Conservation (phyloP, 1,284 basidiomycete species). For the Ustilago xerochloae region DNA sequence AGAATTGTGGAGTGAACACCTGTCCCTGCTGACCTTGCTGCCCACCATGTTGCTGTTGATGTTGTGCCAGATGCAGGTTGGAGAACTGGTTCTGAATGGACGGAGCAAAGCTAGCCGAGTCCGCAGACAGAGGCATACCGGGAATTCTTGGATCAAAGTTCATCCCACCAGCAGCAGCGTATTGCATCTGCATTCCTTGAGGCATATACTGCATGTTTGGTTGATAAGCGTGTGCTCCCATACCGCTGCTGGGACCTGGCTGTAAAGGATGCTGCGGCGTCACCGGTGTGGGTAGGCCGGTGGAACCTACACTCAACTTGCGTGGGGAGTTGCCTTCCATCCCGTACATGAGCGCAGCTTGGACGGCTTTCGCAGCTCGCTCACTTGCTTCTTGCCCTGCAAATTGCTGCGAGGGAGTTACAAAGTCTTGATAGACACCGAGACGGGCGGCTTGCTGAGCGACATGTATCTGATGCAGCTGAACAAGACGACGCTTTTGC, state of each 20-base stretch:
- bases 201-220: constrained; percentile 8
- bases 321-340: constrained; percentile 48
- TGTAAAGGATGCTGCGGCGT: constrained; percentile 49
- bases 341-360: constrained; percentile 53
- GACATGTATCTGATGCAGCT: constrained; percentile 50
- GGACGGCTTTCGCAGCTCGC: constrained; percentile 47
- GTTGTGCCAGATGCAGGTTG: constrained; percentile 33
- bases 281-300: constrained; percentile 43
- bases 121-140: constrained; percentile 39
- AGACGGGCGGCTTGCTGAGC: constrained; percentile 38
- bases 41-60: constrained; percentile 10
- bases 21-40: constrained; percentile 18
- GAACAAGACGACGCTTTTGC: constrained; percentile 34
- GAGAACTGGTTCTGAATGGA: constrained; percentile 46
- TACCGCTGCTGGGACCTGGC: constrained; percentile 23
- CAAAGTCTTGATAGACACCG: constrained; percentile 50
- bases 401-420: constrained; percentile 47
- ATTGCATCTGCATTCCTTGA: constrained; percentile 18
- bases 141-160: constrained; percentile 32
- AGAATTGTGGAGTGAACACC: constrained; percentile 38
- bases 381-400: constrained; percentile 48
- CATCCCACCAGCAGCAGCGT: background rate
- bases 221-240: constrained; percentile 3
- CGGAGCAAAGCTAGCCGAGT: constrained; percentile 36
- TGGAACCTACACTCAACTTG: constrained; percentile 37